A percentile compares a stretch with the other conserved stretches of the same genome.
These are phyloP conservation scores for Penicillium silybi DNA, from an alignment of 495 filamentous ascomycete species.

Conservation along the genomic window DNA sequence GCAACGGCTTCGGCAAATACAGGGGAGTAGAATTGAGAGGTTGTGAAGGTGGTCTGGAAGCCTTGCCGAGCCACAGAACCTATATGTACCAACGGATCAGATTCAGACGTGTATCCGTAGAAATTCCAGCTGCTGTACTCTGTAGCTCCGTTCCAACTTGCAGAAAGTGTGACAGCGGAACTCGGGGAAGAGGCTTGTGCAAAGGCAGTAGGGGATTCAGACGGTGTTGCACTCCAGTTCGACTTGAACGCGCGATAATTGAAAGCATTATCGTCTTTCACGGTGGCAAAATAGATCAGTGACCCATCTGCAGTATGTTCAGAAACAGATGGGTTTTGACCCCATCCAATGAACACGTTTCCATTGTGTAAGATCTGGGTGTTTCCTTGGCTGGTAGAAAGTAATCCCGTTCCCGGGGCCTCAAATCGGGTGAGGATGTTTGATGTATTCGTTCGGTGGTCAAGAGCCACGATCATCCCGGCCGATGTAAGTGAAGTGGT, in stretches of 20 bases:
- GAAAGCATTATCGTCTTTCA: conserved; percentile 3
- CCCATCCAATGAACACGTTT: conserved; percentile 48
- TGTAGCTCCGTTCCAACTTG: conserved; percentile 13
- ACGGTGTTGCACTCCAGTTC: conserved; percentile 12
- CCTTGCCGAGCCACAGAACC: background rate
- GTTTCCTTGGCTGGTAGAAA: conserved; percentile 48
- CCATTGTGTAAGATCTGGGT: conserved; percentile 46
- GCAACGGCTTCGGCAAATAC: conserved; percentile 3
- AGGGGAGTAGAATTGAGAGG: background rate
- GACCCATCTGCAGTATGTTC: conserved; percentile 45
- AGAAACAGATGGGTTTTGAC: conserved; percentile 40
- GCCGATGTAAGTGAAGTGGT: conserved; percentile 29
- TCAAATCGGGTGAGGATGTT: conserved; percentile 23
- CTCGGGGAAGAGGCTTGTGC: background rate
- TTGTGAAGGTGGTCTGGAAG: conserved; percentile 12
- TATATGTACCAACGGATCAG: conserved; percentile 2
- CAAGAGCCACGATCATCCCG: conserved; percentile 44
- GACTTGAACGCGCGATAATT: conserved; percentile 21
- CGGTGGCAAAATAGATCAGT: conserved; percentile 28
- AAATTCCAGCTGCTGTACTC: conserved; percentile 1
- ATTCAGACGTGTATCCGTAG: background rate
- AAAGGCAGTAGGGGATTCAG: background rate
- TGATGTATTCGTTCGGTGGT: conserved; percentile 36
- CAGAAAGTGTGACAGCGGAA: background rate
- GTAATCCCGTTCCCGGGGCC: conserved; percentile 26